Base-by-base conservation (phyloP, 495 filamentous ascomycete species). In the Neurospora intermedia region DNA sequence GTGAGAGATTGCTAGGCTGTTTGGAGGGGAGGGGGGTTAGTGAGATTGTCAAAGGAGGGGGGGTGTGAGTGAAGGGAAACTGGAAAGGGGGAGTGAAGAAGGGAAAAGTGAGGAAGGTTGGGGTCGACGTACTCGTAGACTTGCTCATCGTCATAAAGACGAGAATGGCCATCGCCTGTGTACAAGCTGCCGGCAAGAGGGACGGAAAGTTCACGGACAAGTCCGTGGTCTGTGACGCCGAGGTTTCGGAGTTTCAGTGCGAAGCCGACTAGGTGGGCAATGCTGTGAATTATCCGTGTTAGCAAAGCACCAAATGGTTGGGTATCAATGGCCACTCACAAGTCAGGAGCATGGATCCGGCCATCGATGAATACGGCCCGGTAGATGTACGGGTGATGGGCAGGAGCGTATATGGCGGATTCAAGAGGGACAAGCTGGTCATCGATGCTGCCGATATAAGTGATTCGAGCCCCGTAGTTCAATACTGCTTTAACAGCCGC, bases 311-410 rank as follows among this genome's bases (percentile, higher is more conserved):
- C 79, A 39, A 39, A 39, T 39, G 39, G 72, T 38, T 75, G 16
- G 48, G 39, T 39, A 39, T 39, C 7, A 8, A 39, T 1, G 7
- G 11, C 18, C 71, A 75, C 89, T 78, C 81, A 91, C 88, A 98
- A 98, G 78, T 96, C 94, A 7, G 96, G 94, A 9, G 95, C 91
- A 78, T 99, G 95, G 40, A 97, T 88, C 74, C 94, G 88, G 43
- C 94, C 93, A 80, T 98, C 95, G 69, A 99, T 93, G 78, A 98
- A 99, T 7, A 95, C 95, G 40, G 94, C 93, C 35, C 96, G 89
- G 78, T 91, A 95, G 46, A 99, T 94, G 76, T 97, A 94, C 4
- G 96, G 96, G 79, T 99, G 96, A 43, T 88, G 88, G 6, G 92
- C 88, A 6, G 90, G 90, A 2, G 93, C 88, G 76, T 96, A 97